These are phyloP conservation scores for Chlorella variabilis DNA, from an alignment of 163 green algal species.

Conservation along the genomic window DNA sequence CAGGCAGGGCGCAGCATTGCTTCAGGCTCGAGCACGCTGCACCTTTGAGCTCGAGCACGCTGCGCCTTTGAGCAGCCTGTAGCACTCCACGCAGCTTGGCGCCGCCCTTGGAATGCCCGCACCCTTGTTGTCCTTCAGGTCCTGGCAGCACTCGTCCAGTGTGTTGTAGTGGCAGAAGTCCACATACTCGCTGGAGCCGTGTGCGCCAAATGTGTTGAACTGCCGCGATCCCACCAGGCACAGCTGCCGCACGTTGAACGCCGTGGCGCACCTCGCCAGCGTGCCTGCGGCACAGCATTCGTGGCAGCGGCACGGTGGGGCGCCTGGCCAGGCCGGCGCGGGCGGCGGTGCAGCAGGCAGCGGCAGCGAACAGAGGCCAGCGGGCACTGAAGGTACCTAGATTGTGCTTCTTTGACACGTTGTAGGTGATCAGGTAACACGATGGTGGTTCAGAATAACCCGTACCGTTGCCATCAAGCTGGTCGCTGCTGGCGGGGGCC, in stretches of 20 bases:
- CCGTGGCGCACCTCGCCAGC: constrained; percentile 67
- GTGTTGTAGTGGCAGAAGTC: constrained; percentile 71
- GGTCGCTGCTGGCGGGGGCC: no score
- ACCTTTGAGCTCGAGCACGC: background rate
- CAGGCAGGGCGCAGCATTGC: no score
- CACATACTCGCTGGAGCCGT: constrained; percentile 76
- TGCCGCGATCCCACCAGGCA: constrained; percentile 77
- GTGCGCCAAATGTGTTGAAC: constrained; percentile 88
- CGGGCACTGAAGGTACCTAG: constrained; percentile 64
- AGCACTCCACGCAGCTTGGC: background rate
- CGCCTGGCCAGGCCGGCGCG: no score
- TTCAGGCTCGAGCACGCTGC: no score
- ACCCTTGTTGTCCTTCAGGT: constrained; percentile 61
- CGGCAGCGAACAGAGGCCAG: no score
- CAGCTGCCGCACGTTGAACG: constrained; percentile 80
- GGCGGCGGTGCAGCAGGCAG: background rate
- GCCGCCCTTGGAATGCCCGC: background rate
- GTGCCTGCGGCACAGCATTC: constrained; percentile 40
- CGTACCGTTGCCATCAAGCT: no score
- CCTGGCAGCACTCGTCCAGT: constrained; percentile 67
- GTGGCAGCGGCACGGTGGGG: no score
- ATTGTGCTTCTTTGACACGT: constrained; percentile 85
- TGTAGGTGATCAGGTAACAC: constrained; percentile 83
- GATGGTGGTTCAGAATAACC: constrained; percentile 21
- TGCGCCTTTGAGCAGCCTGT: background rate